Percentiles rank a stretch among this genome's conserved stretches.
Evolutionary conservation across 176 grass and related monocot species (phyloP).

Genomic region (Thalia dealbata): DNA sequence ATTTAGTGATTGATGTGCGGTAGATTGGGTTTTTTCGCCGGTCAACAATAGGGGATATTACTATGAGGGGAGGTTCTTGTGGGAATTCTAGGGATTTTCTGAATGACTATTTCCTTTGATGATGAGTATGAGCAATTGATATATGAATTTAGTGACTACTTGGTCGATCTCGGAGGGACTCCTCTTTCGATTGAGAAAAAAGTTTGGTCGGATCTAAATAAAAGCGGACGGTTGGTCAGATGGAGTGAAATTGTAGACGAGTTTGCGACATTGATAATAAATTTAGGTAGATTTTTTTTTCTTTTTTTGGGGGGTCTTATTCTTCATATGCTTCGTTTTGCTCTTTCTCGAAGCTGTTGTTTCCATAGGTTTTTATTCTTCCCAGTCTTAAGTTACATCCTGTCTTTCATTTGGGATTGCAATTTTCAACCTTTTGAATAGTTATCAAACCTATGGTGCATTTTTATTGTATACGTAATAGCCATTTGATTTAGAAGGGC

Average conservation of each 20-base stretch:
- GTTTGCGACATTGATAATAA: too few relatives aligned
- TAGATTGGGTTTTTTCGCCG: background rate
- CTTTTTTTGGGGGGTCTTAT: background rate
- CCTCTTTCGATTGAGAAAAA: background rate
- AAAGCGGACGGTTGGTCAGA: too few relatives aligned
- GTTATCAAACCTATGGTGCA: background rate
- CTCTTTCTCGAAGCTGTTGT: too few relatives aligned
- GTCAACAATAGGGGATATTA: too few relatives aligned
- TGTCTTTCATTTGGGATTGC: too few relatives aligned
- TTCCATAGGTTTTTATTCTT: too few relatives aligned
- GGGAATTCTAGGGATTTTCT: background rate
- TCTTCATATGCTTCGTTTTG: background rate
- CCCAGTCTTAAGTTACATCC: too few relatives aligned
- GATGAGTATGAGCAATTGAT: background rate
- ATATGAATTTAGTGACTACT: background rate
- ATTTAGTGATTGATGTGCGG: background rate
- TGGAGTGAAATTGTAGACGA: too few relatives aligned
- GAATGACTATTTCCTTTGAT: background rate
- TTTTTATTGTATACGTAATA: background rate
- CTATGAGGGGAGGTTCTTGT: too few relatives aligned
- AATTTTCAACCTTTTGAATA: too few relatives aligned
- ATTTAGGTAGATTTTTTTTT: too few relatives aligned
- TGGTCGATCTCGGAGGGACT: background rate
- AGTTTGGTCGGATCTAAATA: background rate
- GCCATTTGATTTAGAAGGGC: background rate